Evolutionary conservation across 768 basidiomycete species (phyloP).

Genomic region (Naganishia vaughanmartiniae): DNA sequence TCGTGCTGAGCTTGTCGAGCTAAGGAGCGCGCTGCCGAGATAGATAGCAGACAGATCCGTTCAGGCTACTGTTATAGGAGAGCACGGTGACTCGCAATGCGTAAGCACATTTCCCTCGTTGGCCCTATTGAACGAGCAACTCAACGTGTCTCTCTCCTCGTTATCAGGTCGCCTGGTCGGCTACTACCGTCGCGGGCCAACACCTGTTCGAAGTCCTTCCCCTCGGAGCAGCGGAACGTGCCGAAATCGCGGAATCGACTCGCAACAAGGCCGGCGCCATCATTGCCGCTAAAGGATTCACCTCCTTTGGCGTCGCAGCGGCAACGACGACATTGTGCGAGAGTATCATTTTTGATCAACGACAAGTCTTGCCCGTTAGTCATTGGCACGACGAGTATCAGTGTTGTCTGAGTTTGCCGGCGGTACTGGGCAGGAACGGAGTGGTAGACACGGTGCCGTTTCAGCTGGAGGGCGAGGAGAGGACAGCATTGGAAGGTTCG

Average conservation of each 20-base stretch:
- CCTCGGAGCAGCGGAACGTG: background rate
- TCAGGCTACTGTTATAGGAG: slow-evolving; percentile 20
- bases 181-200: slow-evolving; percentile 17
- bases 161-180: slow-evolving; percentile 26
- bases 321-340: slow-evolving; percentile 24
- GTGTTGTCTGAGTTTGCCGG: slow-evolving; percentile 26
- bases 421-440: slow-evolving; percentile 19
- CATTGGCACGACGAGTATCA: slow-evolving; percentile 18
- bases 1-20: background rate
- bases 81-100: slow-evolving; percentile 29
- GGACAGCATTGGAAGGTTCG: slow-evolving; percentile 17
- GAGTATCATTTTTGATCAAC: slow-evolving; percentile 27
- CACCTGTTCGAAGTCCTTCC: slow-evolving; percentile 22
- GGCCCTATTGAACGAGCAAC: background rate
- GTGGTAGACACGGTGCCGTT: slow-evolving; percentile 23
- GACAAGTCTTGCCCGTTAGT: slow-evolving; percentile 24
- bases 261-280: slow-evolving; percentile 27
- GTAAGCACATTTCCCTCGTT: slow-evolving; percentile 4
- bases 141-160: background rate
- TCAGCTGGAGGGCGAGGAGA: slow-evolving; percentile 17
- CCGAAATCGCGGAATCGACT: slow-evolving; percentile 4
- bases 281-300: slow-evolving; percentile 28
- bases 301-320: slow-evolving; percentile 26
- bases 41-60: slow-evolving; percentile 24
- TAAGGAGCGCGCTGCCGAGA: background rate